Base-by-base conservation (phyloP, 2,329 filamentous ascomycete genomes). In the Verticillium tricorpus region DNA sequence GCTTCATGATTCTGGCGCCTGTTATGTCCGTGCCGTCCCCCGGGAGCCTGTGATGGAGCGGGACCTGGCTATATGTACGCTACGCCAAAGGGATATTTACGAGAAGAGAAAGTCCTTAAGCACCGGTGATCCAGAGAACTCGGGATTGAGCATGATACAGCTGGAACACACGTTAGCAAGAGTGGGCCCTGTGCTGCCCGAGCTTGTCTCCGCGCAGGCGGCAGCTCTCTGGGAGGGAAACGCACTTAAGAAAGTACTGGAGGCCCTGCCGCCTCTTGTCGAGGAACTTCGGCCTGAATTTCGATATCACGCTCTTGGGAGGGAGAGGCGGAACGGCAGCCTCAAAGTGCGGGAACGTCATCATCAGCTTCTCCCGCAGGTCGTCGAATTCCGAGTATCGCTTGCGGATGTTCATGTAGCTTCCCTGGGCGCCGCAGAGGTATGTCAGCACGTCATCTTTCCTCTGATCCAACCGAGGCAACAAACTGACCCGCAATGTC, bases 381-480 rank as follows among this genome's bases (percentile, higher is more conserved):
- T 91, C 87, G 73, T 96, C 92, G 71, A 98, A 98, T 73, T 98
- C 94, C 0, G 93, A 97, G 76, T 97, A 98, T 73, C 93, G 84
- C 72, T 89, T 89, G 62, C 85, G 79, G 66, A 89, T 85, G 64
- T 83, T 81, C 77, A 89, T 87, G 57, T 78, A 81, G 63, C 83
- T 82, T 52, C 86, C 85, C 85, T 88, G 60, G 80, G 65, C 60
- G 28, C 14, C 5, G 11, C n/a, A 14, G n/a, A 34, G 58, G 52
- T 22, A 32, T 62, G 61, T 60, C 63, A 65, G 67, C 70, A 61
- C 12, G 8, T 35, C 56, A 56, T 19, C 28, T 17, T 19, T 22
- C 8, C 45, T n/a, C 15, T 45, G 1, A n/a, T 50, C 45, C 9
- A 8, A 8, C 25, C 9, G 3, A 25, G 45, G 5, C 7, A 22